Conservation (phyloP, 2,329 filamentous ascomycete species). For the Fusarium sp. region DNA sequence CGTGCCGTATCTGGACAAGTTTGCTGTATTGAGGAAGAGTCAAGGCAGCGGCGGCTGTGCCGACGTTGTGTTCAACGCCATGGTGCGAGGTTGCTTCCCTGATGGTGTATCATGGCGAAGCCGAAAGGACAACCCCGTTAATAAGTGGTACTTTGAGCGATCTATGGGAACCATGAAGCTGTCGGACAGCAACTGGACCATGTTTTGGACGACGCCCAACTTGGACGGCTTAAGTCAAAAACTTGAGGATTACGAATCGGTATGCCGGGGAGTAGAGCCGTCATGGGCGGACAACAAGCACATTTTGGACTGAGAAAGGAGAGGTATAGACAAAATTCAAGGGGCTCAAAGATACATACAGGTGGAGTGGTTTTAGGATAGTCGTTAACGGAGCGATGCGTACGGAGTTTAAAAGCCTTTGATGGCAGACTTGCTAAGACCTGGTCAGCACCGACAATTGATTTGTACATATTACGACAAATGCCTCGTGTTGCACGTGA, state of each 20-base stretch:
- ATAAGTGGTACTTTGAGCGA: constrained; percentile 99
- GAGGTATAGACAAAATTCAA: not conserved
- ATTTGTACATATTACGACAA: not conserved
- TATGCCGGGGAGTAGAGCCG: constrained; percentile 73
- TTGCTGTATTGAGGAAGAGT: constrained; percentile 87
- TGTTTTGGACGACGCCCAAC: constrained; percentile 94
- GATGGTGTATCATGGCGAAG: constrained; percentile 92
- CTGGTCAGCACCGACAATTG: not conserved
- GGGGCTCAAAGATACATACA: not conserved
- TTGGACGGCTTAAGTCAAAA: constrained; percentile 65
- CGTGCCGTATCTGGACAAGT: constrained; percentile 97
- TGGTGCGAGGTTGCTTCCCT: constrained; percentile 91
- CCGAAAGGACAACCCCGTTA: constrained; percentile 90
- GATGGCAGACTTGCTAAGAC: not conserved
- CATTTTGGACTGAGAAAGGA: constrained; percentile 62
- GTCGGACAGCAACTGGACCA: constrained; percentile 86
- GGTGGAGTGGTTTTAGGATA: not conserved
- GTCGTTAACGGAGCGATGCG: not conserved
- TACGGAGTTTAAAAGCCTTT: not conserved
- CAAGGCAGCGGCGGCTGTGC: constrained; percentile 94
- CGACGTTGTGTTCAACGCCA: constrained; percentile 95
- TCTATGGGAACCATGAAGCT: constrained; percentile 86
- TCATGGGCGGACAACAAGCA: constrained; percentile 71
- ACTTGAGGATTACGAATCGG: constrained; percentile 76
- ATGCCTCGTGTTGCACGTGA: not conserved